Conservation (phyloP, 2,329 filamentous ascomycete species). For the Cercospora sp. region DNA sequence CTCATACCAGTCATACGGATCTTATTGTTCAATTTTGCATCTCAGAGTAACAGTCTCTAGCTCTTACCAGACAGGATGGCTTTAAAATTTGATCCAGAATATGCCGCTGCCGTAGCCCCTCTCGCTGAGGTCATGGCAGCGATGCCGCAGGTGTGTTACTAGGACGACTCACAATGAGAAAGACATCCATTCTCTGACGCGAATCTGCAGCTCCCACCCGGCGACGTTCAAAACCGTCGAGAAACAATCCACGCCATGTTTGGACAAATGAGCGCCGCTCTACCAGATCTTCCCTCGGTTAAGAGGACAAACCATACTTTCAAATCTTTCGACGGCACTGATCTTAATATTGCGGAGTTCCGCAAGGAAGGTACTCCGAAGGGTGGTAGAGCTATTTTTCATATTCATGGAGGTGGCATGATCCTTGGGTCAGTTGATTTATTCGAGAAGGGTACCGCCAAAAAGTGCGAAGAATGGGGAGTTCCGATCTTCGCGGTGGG, state of each 20-base stretch:
- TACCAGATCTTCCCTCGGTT: conserved; percentile 17
- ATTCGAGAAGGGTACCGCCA: conserved; percentile 14
- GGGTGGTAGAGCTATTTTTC: conserved; percentile 12
- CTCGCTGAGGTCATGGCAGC: conserved; percentile 19
- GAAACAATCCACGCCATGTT: conserved; percentile 10
- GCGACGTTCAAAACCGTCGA: conserved; percentile 25
- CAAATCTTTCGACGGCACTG: conserved; percentile 16
- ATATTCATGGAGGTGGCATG: conserved; percentile 27
- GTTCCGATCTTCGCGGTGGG: conserved; percentile 21
- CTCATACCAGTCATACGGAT: background rate
- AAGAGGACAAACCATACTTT: conserved; percentile 18
- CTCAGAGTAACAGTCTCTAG: background rate
- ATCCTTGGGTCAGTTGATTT: conserved; percentile 24
- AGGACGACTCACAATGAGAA: background rate
- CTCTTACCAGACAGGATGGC: conserved; percentile 11
- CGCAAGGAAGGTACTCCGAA: background rate
- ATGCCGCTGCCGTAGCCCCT: conserved; percentile 21
- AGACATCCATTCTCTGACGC: background rate
- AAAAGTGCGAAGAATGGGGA: conserved; percentile 13
- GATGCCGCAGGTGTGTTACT: background rate
- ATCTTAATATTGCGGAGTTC: conserved; percentile 24
- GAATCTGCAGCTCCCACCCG: conserved; percentile 10
- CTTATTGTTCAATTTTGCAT: too few relatives aligned
- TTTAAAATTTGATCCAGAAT: conserved; percentile 23
- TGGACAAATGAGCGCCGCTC: background rate